Evolutionary conservation across 2,329 filamentous ascomycete genomes (phyloP).

Genomic region (Aspergillus nomiae): DNA sequence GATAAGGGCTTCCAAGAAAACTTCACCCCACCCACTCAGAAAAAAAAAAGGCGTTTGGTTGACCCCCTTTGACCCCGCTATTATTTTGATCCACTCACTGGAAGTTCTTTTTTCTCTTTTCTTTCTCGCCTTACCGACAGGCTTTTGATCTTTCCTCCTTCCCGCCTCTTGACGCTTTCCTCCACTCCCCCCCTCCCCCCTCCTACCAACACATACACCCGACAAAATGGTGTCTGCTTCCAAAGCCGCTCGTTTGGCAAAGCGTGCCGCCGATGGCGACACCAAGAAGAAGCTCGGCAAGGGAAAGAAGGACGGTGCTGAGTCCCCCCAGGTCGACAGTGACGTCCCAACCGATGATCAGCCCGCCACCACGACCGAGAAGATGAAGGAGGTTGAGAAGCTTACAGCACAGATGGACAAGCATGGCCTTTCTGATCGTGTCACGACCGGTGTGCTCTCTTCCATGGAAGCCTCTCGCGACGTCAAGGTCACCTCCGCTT

Average conservation of each 20-base stretch:
- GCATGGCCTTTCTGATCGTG: constrained; percentile 92
- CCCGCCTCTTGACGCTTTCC: constrained; percentile 19
- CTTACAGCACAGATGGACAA: constrained; percentile 93
- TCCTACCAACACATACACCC: constrained; percentile 17
- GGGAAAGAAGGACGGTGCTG: constrained; percentile 67
- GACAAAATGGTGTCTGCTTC: constrained; percentile 66
- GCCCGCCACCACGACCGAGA: constrained; percentile 69
- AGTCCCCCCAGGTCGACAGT: constrained; percentile 63
- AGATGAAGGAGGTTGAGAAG: constrained; percentile 80
- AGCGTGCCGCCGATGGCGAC: constrained; percentile 66
- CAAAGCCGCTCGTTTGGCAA: constrained; percentile 68
- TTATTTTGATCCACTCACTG: constrained; percentile 34
- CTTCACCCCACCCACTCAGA: constrained; percentile 23
- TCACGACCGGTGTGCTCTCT: constrained; percentile 93
- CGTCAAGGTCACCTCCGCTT: constrained; percentile 93
- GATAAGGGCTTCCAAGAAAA: constrained; percentile 41
- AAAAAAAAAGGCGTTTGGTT: constrained; percentile 23
- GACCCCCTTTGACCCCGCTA: constrained; percentile 34
- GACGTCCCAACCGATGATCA: constrained; percentile 63
- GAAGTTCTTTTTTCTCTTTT: constrained; percentile 31
- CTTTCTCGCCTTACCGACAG: constrained; percentile 17
- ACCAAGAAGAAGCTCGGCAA: constrained; percentile 69
- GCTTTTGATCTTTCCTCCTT: constrained; percentile 29
- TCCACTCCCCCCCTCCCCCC: constrained; percentile 15
- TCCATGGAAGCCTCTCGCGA: constrained; percentile 85